Evolutionary conservation across 306 rosid species (phyloP).

Genomic region (Quillaja saponaria): DNA sequence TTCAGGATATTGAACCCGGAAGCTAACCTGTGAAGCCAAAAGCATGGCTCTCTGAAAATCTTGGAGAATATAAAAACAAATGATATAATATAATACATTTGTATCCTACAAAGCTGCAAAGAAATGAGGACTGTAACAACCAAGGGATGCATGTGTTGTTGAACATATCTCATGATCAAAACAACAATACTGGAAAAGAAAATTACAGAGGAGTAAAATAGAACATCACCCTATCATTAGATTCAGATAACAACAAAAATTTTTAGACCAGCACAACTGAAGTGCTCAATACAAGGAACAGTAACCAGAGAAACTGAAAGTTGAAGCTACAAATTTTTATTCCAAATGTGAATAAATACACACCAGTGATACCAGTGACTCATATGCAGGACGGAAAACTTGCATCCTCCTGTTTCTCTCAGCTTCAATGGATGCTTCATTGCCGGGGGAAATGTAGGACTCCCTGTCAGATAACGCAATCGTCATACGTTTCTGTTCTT

Average conservation of each 20-base stretch:
- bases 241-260: slow-evolving; percentile 20
- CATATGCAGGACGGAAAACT: slow-evolving; percentile 81
- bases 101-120: not conserved
- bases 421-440: slow-evolving; percentile 73
- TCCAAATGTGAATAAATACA: slow-evolving; percentile 32
- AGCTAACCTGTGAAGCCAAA: slow-evolving; percentile 74
- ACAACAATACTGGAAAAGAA: slow-evolving; percentile 25
- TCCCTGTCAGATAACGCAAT: slow-evolving; percentile 61
- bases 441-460: slow-evolving; percentile 60
- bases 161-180: slow-evolving; percentile 28
- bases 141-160: slow-evolving; percentile 4
- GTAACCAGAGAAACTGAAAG: slow-evolving; percentile 4
- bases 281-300: slow-evolving; percentile 4
- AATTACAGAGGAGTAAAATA: slow-evolving; percentile 7
- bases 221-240: not conserved
- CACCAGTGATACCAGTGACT: slow-evolving; percentile 94
- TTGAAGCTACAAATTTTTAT: slow-evolving; percentile 8
- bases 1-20: slow-evolving; percentile 94
- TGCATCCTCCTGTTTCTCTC: slow-evolving; percentile 91
- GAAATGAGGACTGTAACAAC: slow-evolving; percentile 1
- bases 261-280: slow-evolving; percentile 17
- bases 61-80: slow-evolving; percentile 19
- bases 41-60: slow-evolving; percentile 27
- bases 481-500: slow-evolving; percentile 29
- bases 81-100: slow-evolving; percentile 3